These are phyloP conservation scores for Eucalyptus sideroxylon DNA, from an alignment of 345 rosid species.

Conservation along the genomic window DNA sequence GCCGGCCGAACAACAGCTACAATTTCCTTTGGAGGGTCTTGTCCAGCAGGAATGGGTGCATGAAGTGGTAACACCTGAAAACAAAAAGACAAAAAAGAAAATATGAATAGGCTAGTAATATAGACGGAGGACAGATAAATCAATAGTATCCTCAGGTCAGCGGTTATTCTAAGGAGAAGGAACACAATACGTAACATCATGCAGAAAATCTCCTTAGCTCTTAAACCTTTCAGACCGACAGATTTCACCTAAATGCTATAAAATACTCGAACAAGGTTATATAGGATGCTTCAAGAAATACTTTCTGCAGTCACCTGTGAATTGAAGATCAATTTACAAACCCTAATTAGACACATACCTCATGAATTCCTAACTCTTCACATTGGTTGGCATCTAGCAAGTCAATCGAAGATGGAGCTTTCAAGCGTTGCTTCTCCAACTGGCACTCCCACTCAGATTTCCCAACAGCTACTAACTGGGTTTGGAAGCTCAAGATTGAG, in stretches of 20 bases:
- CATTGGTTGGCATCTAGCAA: slow-evolving; percentile 36
- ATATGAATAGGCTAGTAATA: background rate
- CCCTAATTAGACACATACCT: slow-evolving; percentile 23
- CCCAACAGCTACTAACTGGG: slow-evolving; percentile 6
- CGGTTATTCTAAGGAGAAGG: background rate
- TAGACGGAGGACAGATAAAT: background rate
- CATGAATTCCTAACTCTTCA: slow-evolving; percentile 30
- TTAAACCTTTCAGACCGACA: background rate
- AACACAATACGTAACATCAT: background rate
- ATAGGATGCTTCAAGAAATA: background rate
- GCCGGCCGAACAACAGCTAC: slow-evolving; percentile 67
- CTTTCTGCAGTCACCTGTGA: background rate
- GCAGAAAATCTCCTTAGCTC: background rate
- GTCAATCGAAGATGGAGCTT: slow-evolving; percentile 47
- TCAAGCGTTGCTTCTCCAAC: slow-evolving; percentile 26
- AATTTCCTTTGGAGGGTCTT: slow-evolving; percentile 29
- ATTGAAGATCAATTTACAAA: background rate
- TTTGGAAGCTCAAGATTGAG: background rate
- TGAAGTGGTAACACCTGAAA: slow-evolving; percentile 39
- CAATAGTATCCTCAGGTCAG: background rate
- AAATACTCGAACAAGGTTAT: background rate
- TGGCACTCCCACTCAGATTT: slow-evolving; percentile 33
- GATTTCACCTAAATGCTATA: background rate
- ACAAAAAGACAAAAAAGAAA: background rate
- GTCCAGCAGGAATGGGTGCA: slow-evolving; percentile 30